Evolutionary conservation across 2,329 filamentous ascomycete genomes (phyloP).

Genomic region (Colletotrichum lentis): DNA sequence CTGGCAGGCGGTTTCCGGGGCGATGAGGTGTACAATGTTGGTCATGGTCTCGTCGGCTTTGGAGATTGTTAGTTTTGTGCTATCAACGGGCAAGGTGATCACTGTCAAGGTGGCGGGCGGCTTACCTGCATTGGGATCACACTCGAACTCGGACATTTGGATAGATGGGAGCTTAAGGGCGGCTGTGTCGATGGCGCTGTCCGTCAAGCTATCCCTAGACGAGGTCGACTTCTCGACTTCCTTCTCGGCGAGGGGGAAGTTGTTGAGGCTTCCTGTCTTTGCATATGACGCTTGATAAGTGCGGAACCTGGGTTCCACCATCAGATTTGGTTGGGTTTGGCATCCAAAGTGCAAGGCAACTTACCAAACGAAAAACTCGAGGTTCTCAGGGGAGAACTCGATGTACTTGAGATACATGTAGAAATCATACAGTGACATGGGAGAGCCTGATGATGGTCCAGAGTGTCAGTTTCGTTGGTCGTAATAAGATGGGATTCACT

Average conservation of each 20-base stretch:
- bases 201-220: constrained; percentile 21
- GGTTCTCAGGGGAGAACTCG: constrained; percentile 58
- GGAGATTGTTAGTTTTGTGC: not conserved
- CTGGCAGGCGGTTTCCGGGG: constrained; percentile 43
- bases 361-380: constrained; percentile 60
- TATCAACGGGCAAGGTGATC: not conserved
- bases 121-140: constrained; percentile 49
- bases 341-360: not conserved
- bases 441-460: constrained; percentile 49
- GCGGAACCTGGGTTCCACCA: constrained; percentile 49
- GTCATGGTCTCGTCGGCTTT: constrained; percentile 46
- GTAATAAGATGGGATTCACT: constrained; percentile 16
- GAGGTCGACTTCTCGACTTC: constrained; percentile 14
- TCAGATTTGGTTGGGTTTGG: not conserved
- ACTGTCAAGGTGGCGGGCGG: not conserved
- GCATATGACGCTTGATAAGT: constrained; percentile 51
- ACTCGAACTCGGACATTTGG: constrained; percentile 35
- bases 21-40: constrained; percentile 48
- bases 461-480: not conserved
- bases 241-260: constrained; percentile 31
- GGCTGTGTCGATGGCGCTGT: constrained; percentile 5
- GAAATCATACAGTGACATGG: constrained; percentile 60
- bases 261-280: constrained; percentile 36
- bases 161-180: constrained; percentile 35
- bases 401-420: constrained; percentile 62